A percentile compares a stretch with the other conserved stretches of the same genome.
These are phyloP conservation scores for Xylaria digitata DNA, from an alignment of 2,329 filamentous ascomycete genomes.

Conservation along the genomic window DNA sequence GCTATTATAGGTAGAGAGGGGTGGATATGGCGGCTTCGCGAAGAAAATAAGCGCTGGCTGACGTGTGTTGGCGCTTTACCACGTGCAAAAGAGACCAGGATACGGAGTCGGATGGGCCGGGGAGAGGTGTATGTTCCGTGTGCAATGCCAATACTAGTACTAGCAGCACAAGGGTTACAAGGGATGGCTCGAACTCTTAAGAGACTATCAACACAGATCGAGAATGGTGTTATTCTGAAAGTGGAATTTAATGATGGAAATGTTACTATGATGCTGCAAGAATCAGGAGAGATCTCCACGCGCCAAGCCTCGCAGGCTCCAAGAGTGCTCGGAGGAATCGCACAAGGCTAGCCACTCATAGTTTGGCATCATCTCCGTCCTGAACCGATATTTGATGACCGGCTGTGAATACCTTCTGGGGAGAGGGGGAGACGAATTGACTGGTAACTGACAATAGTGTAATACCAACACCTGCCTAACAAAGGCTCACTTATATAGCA, in stretches of 20 bases:
- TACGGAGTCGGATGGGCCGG: neutral
- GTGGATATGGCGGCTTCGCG: neutral
- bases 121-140: no score
- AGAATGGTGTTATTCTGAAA: constrained; percentile 16
- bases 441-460: no score
- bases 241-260: constrained; percentile 8
- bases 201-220: neutral
- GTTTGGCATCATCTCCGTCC: constrained; percentile 1
- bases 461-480: no score
- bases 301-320: constrained; percentile 16
- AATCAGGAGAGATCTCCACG: constrained; percentile 26
- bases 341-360: constrained; percentile 28
- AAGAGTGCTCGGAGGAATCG: constrained; percentile 14
- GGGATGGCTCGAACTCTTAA: no score
- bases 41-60: constrained; percentile 17
- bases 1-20: neutral
- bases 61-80: constrained; percentile 9
- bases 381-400: constrained; percentile 3
- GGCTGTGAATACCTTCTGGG: neutral
- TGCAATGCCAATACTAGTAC: no score
- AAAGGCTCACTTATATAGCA: no score
- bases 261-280: constrained; percentile 25
- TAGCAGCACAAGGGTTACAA: no score
- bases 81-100: constrained; percentile 18
- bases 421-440: neutral